Evolutionary conservation across 495 filamentous ascomycete species (phyloP), one percentile per base, ranked within the genome.

Genomic region (Talaromyces liani): DNA sequence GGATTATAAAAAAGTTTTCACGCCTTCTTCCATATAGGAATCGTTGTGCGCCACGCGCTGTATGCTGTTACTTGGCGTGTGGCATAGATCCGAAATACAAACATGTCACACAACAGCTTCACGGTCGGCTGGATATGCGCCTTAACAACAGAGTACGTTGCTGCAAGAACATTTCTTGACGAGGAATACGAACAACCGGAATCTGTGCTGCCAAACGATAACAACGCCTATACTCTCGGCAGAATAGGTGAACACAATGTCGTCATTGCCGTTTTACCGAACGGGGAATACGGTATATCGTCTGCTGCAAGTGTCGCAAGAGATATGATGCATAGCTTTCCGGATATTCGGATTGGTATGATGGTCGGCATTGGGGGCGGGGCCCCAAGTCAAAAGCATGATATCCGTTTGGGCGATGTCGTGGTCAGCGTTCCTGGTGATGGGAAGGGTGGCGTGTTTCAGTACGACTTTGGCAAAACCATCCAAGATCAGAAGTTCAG

Each of bases 121-220:
- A 79, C 71, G 0, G 71, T 84, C 1, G 82, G 78, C 25, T 81
- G 78, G 77, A 77, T 84, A n/a, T 80, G 75, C 59, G 75, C 78
- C 2, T 61, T 82, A 3, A 25, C n/a, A 1, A 57, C 58, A 0
- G 80, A 83, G 54, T 64, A 68, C 9, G 64, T 73, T 47, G 78
- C 81, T 2, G 79, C 73, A 6, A 34, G 60, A 39, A 65, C 58
- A 12, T 72, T 76, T 54, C 69, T 83, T 2, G 79, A 84, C 45
- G 71, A 77, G 63, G 56, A 66, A 45, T 56, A 71, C 31, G 54
- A 60, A 2, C 20, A 16, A 4, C 61, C 67, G 0, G 1, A 29
- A 0, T 56, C 41, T 22, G 22, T 64, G 10, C 65, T 63, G 22
- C 61, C 55, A 12, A 54, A 63, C 12, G 72, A 75, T 58, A 57